phyloP scores from a whole-genome alignment of 2,329 filamentous ascomycete genomes.

The Xylogone sp. region DNA sequence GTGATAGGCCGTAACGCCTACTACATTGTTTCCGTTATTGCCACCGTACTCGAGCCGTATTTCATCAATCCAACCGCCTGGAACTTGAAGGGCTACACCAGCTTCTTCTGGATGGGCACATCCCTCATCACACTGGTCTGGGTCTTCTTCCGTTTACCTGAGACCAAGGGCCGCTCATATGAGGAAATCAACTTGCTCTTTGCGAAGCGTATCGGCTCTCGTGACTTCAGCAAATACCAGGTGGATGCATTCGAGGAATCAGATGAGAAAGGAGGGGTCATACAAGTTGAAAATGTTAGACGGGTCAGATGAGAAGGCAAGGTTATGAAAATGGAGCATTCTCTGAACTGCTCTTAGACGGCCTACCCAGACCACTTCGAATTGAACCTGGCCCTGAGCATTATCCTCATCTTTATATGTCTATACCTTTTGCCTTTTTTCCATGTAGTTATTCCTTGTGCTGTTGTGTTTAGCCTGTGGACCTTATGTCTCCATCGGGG shows the following conservation, averaged over 20 bases:
- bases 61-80: slow-evolving; percentile 43
- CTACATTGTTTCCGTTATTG: slow-evolving; percentile 44
- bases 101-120: slow-evolving; percentile 41
- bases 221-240: slow-evolving; percentile 16
- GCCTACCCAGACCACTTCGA: no score
- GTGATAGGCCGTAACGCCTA: slow-evolving; percentile 47
- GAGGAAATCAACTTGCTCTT: slow-evolving; percentile 43
- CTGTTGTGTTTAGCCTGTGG: no score
- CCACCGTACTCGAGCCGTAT: slow-evolving; percentile 40
- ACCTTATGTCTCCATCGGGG: no score
- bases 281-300: neutral
- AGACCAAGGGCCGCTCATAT: slow-evolving; percentile 37
- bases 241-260: slow-evolving; percentile 6
- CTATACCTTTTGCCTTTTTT: no score
- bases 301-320: neutral
- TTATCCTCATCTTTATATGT: no score
- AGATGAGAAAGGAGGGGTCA: neutral
- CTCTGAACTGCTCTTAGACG: no score
- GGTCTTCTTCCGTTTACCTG: slow-evolving; percentile 43
- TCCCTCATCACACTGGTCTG: slow-evolving; percentile 43
- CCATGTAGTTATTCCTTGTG: no score
- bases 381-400: no score
- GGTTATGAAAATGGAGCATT: no score
- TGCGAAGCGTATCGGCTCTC: slow-evolving; percentile 24
- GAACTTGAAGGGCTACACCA: slow-evolving; percentile 45